Evolutionary conservation across 2,329 filamentous ascomycete genomes (phyloP).

Genomic region (Xylaria sp.): DNA sequence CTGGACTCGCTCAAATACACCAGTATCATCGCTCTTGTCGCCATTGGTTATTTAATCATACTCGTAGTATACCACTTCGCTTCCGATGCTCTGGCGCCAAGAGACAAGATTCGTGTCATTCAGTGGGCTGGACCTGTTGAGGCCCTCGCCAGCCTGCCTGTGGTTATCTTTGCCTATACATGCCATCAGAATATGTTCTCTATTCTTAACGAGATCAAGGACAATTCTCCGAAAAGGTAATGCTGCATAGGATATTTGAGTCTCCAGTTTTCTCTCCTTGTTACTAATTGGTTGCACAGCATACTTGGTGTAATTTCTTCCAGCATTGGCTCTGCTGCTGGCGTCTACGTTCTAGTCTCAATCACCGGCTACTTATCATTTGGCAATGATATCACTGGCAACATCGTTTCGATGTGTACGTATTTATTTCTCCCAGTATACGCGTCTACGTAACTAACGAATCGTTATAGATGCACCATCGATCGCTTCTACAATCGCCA

Average conservation of each 20-base stretch:
- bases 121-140: constrained; percentile 82
- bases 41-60: constrained; percentile 93
- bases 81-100: constrained; percentile 77
- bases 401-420: constrained; percentile 93
- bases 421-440: constrained; percentile 33
- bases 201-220: constrained; percentile 91
- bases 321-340: constrained; percentile 89
- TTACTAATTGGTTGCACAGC: constrained; percentile 55
- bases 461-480: constrained; percentile 69
- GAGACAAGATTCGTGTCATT: constrained; percentile 79
- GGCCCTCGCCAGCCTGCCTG: constrained; percentile 85
- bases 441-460: constrained; percentile 13
- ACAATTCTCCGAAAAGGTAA: constrained; percentile 74
- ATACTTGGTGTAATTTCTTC: constrained; percentile 81
- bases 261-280: neutral
- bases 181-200: constrained; percentile 99
- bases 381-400: constrained; percentile 86
- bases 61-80: constrained; percentile 93
- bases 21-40: constrained; percentile 87
- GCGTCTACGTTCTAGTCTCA: constrained; percentile 88
- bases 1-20: constrained; percentile 98
- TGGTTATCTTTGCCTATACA: constrained; percentile 99
- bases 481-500: constrained; percentile 87
- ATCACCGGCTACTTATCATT: constrained; percentile 97
- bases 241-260: constrained; percentile 4